Base-by-base conservation (phyloP, 768 basidiomycete species). In the Suillus clintonianus region DNA sequence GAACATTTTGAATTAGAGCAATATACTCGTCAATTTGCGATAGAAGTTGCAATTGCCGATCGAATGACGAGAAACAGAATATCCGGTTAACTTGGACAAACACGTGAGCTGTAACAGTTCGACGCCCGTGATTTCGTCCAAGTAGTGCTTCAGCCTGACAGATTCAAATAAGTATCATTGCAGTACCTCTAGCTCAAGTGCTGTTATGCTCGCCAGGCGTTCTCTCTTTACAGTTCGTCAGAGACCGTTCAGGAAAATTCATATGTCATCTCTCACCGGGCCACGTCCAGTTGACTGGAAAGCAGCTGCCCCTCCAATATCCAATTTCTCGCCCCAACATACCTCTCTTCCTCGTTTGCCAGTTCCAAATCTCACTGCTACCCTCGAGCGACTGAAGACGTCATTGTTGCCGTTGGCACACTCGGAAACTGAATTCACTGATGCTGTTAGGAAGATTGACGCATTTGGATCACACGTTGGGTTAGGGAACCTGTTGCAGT, bases 371-470 rank as follows among this genome's bases (percentile, higher is more conserved):
- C 85, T 97, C 9, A 64, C 76, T 2, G 78, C 83, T 15, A 96
- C 94, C 1, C 78, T 95, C 22, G 76, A 78, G 42, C 84, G 85
- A 59, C 82, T 97, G 69, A 90, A 89, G 72, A 81, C 86, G 32
- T 87, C 87, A 1, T 74, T 98, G 59, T 81, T 80, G 60, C 93
- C 95, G 0, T 85, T 96, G 54, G 89, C 94, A 6, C 84, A 86
- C 75, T 81, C 84, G 2, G 78, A 82, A 1, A 77, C 80, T 1
- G 90, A 94, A 72, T 87, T 86, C 51, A 75, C 79, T 5, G 74
- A 81, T 4, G 82, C 85, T 0, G 80, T 81, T 56, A 71, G 76
- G 65, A 89, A 88, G 72, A 91, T 98, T 66, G 86, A 92, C 65
- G 78, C 83, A 4, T 92, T 94, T 67, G 86, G 75, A 10, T 65